Evolutionary conservation across 768 basidiomycete genomes (phyloP).

Genomic region (Austroboletus eburneus): DNA sequence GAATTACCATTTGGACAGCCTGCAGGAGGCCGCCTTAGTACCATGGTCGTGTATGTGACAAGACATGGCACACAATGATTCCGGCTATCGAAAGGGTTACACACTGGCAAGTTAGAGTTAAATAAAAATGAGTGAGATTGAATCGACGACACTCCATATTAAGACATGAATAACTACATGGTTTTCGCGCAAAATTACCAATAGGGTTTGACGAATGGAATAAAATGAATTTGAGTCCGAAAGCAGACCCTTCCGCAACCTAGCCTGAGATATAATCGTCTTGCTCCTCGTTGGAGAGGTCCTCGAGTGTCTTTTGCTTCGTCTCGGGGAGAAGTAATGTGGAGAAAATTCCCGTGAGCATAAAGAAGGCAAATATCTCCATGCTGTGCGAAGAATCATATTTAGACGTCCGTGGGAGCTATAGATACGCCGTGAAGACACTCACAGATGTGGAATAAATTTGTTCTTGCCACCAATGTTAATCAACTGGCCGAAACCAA

Average conservation of each 20-base stretch:
- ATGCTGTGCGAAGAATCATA: constrained; percentile 26
- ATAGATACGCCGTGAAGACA: constrained; percentile 6
- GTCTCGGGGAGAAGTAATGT: constrained; percentile 77
- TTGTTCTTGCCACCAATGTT: neutral
- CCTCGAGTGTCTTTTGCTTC: constrained; percentile 55
- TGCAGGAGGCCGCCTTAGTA: too few relatives aligned
- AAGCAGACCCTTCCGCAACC: neutral
- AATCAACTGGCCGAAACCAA: constrained; percentile 30
- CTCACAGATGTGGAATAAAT: constrained; percentile 55
- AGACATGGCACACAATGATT: too few relatives aligned
- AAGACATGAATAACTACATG: constrained; percentile 2
- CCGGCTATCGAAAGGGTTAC: too few relatives aligned
- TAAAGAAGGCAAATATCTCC: constrained; percentile 75
- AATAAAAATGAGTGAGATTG: neutral
- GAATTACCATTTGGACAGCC: too few relatives aligned
- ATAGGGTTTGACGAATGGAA: neutral
- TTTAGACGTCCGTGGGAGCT: neutral
- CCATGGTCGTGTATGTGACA: too few relatives aligned
- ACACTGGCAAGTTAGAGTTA: too few relatives aligned
- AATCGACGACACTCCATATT: constrained; percentile 6
- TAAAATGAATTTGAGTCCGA: neutral
- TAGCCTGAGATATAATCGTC: constrained; percentile 2
- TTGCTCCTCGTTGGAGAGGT: constrained; percentile 55
- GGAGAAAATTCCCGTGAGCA: constrained; percentile 76
- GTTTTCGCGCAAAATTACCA: neutral